Evolutionary conservation across 2,329 filamentous ascomycete genomes (phyloP), one percentile per base, ranked within the genome.

Genomic region (Thermothelomyces thermophilus): DNA sequence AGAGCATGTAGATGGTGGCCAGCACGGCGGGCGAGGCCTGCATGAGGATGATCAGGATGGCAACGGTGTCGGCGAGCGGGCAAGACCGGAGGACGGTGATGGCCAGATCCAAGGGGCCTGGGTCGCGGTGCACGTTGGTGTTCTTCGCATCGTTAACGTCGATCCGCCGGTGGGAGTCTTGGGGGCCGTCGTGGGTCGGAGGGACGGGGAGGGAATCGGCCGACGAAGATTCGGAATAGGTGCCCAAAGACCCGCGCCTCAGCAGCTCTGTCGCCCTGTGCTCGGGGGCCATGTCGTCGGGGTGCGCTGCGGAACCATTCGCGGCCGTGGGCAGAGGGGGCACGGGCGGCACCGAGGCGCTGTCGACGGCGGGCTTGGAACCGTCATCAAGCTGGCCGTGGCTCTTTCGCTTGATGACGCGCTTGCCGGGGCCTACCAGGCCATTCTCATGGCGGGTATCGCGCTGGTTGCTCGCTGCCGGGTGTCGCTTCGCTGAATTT

Each of bases 11-110:
- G 62, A 95, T 88, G 66, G 89, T 76, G 56, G 90, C 91, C 62
- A 96, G 78, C 51, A 91, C 83, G 62, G 91, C 84, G 19, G 90
- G 88, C 26, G 91, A 90, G 9, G 96, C 82, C 66, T 95, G 90
- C 69, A 96, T 86, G 59, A 97, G 80, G 62, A 96, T 87, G 70
- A 96, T 95, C 67, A 97, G 82, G 63, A 97, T 95, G 65, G 91
- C 90, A 70, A 96, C 88, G 54, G 91, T 95, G 71, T 97, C 91
- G 71, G 89, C 87, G 64, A 95, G 82, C 47, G 91, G 91, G 62
- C 90, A 91, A 46, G 90, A 89, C 62, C 83, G 83, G 66, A 97
- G 80, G 61, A 97, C 91, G 48, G 90, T 95, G 59, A 87, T 80
- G 56, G 86, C 85, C 57, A 94, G 75, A 61, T 87, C 83, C 59